These are phyloP conservation scores for Solanum piurae DNA, from an alignment of 257 asterid genomes.

Conservation along the genomic window DNA sequence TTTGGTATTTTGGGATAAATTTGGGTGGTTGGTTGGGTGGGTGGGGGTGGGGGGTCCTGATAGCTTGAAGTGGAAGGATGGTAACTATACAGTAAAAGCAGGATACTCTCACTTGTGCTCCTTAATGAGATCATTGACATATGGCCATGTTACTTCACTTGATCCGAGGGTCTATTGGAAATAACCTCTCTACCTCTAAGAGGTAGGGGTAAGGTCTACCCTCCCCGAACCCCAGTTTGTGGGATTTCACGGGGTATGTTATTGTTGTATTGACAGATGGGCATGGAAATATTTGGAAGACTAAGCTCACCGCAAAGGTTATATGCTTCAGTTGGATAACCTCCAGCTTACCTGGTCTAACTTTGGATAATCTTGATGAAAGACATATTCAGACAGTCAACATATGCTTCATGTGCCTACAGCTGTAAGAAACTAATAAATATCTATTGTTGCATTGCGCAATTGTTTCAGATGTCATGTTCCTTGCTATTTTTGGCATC, in stretches of 20 bases:
- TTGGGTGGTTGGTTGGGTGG: background rate
- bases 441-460: background rate
- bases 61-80: background rate
- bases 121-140: background rate
- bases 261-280: background rate
- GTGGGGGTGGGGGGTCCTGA: background rate
- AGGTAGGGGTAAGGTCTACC: background rate
- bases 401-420: background rate
- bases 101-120: background rate
- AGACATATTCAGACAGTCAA: background rate
- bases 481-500: background rate
- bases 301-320: background rate
- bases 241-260: background rate
- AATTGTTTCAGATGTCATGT: background rate
- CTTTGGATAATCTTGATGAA: background rate
- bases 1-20: background rate
- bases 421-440: background rate
- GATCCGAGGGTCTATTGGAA: background rate
- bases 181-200: background rate
- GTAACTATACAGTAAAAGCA: background rate
- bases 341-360: background rate
- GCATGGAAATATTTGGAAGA: background rate
- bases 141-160: background rate
- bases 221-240: background rate
- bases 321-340: background rate